phyloP scores from a whole-genome alignment of 2,329 filamentous ascomycete species.

The Drechslerella dactyloides region DNA sequence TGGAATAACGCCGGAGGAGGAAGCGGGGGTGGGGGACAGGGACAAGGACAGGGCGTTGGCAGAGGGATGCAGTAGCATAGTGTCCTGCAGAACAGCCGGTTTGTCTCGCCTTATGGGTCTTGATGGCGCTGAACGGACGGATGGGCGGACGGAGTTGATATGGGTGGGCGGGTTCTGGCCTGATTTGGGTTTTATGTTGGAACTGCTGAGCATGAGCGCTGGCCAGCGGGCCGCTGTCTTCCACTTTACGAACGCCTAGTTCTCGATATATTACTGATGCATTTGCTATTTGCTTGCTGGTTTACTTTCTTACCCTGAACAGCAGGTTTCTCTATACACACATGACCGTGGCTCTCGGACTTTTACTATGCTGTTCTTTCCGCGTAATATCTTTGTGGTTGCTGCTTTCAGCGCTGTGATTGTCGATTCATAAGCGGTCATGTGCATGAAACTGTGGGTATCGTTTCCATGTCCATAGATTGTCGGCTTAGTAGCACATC shows the following conservation, averaged over 20 bases:
- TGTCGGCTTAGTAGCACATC: neutral
- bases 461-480: neutral
- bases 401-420: neutral
- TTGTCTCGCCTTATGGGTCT: conserved; percentile 29
- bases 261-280: conserved; percentile 11
- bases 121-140: conserved; percentile 29
- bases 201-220: conserved; percentile 1
- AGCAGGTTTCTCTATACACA: no score
- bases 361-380: neutral
- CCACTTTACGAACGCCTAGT: conserved; percentile 4
- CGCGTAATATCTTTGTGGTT: conserved; percentile 7
- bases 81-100: conserved; percentile 9
- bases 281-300: neutral
- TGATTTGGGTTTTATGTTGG: conserved; percentile 17
- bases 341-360: neutral
- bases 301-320: neutral
- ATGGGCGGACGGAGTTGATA: conserved; percentile 21
- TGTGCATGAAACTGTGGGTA: no score
- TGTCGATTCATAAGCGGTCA: neutral
- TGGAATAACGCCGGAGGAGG: conserved; percentile 24
- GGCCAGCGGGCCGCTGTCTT: conserved; percentile 1
- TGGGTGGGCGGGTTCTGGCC: conserved; percentile 18
- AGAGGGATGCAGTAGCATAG: conserved; percentile 35
- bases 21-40: neutral
- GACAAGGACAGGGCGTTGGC: conserved; percentile 18